A percentile compares a stretch with the other conserved stretches of the same genome.
phyloP scores from a whole-genome alignment of 176 grass and related monocot genomes.

The Bromus sterilis region DNA sequence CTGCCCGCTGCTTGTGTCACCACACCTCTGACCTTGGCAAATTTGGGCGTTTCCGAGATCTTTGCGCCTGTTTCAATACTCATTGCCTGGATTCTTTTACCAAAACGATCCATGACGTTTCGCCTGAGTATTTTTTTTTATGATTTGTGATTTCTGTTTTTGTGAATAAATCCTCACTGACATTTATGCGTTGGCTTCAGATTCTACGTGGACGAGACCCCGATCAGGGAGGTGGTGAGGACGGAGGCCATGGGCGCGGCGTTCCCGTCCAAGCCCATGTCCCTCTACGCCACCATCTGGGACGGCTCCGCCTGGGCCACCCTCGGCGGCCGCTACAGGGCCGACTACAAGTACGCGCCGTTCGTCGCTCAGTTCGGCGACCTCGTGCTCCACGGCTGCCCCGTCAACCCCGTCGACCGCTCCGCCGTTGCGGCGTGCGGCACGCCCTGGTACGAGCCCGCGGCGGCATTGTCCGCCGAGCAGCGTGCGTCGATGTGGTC shows the following conservation, averaged over 20 bases:
- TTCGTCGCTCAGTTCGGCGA: conserved; percentile 75
- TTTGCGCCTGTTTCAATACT: conserved; percentile 9
- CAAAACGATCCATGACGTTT: background rate
- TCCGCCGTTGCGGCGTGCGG: conserved; percentile 4
- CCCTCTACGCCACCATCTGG: conserved; percentile 94
- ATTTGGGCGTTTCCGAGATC: conserved; percentile 21
- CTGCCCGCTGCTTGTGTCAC: conserved; percentile 3
- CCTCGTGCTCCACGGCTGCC: conserved; percentile 56
- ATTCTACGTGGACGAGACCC: conserved; percentile 87
- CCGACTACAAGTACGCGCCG: conserved; percentile 86
- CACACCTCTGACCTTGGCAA: background rate
- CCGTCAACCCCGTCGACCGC: conserved; percentile 35
- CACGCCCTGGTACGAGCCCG: background rate
- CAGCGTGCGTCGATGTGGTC: conserved; percentile 38
- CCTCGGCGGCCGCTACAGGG: conserved; percentile 75
- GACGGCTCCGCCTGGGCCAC: conserved; percentile 90
- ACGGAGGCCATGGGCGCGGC: conserved; percentile 55
- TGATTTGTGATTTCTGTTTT: background rate
- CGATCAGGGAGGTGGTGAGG: conserved; percentile 63
- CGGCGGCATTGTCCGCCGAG: conserved; percentile 12
- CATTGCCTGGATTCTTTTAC: conserved; percentile 33
- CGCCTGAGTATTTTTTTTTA: too few species aligned
- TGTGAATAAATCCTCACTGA: background rate
- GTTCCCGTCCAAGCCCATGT: conserved; percentile 88
- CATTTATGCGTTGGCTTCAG: conserved; percentile 16